Percentiles rank a stretch among this genome's conserved stretches.
These are phyloP conservation scores for Globisporangium canariense DNA, from an alignment of 352 stramenopile genomes.

Conservation along the genomic window DNA sequence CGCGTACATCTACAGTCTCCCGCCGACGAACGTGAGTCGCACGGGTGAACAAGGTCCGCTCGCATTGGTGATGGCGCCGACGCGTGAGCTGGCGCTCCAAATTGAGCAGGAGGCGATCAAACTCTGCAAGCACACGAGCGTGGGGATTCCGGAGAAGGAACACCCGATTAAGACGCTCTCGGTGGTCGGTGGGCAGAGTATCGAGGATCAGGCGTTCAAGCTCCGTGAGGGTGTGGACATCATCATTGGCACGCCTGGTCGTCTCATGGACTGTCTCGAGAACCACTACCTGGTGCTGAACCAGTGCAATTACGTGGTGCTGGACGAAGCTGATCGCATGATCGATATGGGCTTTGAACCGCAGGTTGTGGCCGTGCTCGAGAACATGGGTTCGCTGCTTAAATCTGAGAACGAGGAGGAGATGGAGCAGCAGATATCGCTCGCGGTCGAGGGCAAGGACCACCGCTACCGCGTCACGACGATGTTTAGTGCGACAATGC, in stretches of 20 bases:
- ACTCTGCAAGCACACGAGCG: slow-evolving; percentile 85
- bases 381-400: slow-evolving; percentile 95
- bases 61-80: slow-evolving; percentile 98
- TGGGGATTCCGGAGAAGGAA: slow-evolving; percentile 55
- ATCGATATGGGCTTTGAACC: slow-evolving; percentile 97
- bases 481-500: slow-evolving; percentile 99
- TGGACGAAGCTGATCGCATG: slow-evolving; percentile 99
- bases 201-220: slow-evolving; percentile 96
- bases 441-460: slow-evolving; percentile 50
- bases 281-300: slow-evolving; percentile 98
- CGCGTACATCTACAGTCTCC: slow-evolving; percentile 93
- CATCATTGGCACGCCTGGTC: slow-evolving; percentile 97
- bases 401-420: slow-evolving; percentile 97
- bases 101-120: slow-evolving; percentile 96
- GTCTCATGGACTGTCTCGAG: slow-evolving; percentile 97
- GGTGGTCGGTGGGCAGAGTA: slow-evolving; percentile 93
- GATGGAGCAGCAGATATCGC: slow-evolving; percentile 91
- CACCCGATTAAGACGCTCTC: slow-evolving; percentile 79
- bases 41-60: slow-evolving; percentile 94
- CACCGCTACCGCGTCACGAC: slow-evolving; percentile 86
- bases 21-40: slow-evolving; percentile 73
- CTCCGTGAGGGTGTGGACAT: slow-evolving; percentile 96
- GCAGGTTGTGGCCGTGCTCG: slow-evolving; percentile 94
- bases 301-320: slow-evolving; percentile 98
- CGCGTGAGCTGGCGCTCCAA: slow-evolving; percentile 97